Evolutionary conservation across 768 basidiomycete genomes (phyloP), one percentile per base, ranked within the genome.

Genomic region (Suillus decipiens): DNA sequence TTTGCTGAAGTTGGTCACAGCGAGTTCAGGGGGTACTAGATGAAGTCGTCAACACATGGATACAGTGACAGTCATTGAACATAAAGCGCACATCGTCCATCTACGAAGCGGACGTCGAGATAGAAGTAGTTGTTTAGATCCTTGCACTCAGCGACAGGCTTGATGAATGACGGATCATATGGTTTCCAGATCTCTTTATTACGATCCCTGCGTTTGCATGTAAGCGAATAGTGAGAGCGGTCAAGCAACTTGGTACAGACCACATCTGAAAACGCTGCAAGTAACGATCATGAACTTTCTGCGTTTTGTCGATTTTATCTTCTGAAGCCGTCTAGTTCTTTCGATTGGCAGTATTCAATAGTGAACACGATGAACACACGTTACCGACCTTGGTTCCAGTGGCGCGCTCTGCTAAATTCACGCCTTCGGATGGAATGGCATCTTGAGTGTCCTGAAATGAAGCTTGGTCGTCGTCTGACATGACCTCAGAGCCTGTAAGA

Each of bases 121-220:
- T 66, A 61, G 51, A 70, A 71, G 43, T 70, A 71, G 42, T 64
- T 70, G 17, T 60, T 17, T 5, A 65, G 15, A 56, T 71, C 67
- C n/a, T n/a, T 24, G 8, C 41, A 37, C 34, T 59, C 62, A 48
- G 67, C 61, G 9, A 65, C 39, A n/a, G 65, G 59, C 33, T 63
- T 59, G 34, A 54, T 61, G 43, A 47, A 55, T 3, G 68, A 64
- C 2, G 64, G 56, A 19, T 57, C 37, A 19, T 56, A 56, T 19
- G 37, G 37, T 10, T 0, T 37, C 55, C 55, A 56, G 2, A 17
- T 8, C 3, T 14, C 0, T 14, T 0, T 0, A 24, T 0, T 8
- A 37, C 1, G 0, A 56, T 56, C 55, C 55, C 55, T 56, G 15
- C 11, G 37, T 39, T 39, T 39, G 37, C 55, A 39, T 24, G n/a